Evolutionary conservation across 768 basidiomycete genomes (phyloP).

Genomic region (Macrocybe gigantea): DNA sequence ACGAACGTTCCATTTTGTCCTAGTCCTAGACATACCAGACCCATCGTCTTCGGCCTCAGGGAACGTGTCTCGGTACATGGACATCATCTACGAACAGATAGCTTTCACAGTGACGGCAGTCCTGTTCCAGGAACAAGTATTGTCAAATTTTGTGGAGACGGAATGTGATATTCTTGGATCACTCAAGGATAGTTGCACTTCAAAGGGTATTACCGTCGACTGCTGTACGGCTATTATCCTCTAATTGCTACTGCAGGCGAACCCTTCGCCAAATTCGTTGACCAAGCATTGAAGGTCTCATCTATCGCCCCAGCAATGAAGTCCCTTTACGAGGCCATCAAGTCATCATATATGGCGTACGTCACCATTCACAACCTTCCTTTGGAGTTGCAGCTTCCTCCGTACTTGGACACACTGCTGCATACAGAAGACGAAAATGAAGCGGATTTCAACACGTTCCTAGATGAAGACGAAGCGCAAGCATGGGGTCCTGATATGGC

Average conservation of each 20-base stretch:
- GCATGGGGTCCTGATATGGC: conserved; percentile 67
- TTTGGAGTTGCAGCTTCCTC: conserved; percentile 83
- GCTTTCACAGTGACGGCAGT: conserved; percentile 90
- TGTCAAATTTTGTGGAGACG: conserved; percentile 77
- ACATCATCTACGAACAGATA: conserved; percentile 84
- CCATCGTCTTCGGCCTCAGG: conserved; percentile 80
- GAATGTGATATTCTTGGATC: conserved; percentile 70
- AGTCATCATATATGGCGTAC: conserved; percentile 69
- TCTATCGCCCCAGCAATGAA: conserved; percentile 80
- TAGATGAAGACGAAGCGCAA: conserved; percentile 44
- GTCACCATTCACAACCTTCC: conserved; percentile 75
- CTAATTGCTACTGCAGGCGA: conserved; percentile 37
- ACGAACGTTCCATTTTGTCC: conserved; percentile 77
- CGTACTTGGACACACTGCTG: conserved; percentile 66
- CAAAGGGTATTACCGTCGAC: conserved; percentile 41
- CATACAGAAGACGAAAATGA: conserved; percentile 54
- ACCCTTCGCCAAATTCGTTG: conserved; percentile 48
- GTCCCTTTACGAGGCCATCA: conserved; percentile 72
- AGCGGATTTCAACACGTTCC: conserved; percentile 40
- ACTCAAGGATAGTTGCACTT: conserved; percentile 65
- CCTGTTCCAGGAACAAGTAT: conserved; percentile 85
- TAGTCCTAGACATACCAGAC: conserved; percentile 87
- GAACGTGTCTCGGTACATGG: conserved; percentile 73
- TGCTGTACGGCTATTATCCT: too few species aligned
- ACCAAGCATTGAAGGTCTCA: conserved; percentile 55